Evolutionary conservation across 306 rosid genomes (phyloP), one percentile per base, ranked within the genome.

Genomic region (Ammopiptanthus mongolicus): DNA sequence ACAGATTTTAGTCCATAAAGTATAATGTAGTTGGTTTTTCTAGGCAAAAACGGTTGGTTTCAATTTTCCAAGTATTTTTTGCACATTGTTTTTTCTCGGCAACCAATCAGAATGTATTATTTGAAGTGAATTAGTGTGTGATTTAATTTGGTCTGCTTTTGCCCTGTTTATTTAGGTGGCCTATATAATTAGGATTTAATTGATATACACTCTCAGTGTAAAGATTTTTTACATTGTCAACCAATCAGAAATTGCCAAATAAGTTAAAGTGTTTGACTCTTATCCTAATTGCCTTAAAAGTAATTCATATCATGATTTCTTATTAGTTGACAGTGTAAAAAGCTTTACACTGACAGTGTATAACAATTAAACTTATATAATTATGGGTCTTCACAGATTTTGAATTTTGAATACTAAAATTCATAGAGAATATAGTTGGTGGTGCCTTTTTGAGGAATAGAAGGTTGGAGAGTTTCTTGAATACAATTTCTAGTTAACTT

Each of bases 401-500:
- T n/a, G n/a, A n/a, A 37, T 21, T 78, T 72, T 64, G 64, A 48
- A 21, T 15, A 34, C 34, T 46, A 5, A 50, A 7, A 28, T 2
- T 4, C 14, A 81, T 81, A 80, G 73, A 69, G 53, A 76, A 70
- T 63, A 51, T 57, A 44, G 89, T 83, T 55, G 81, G 82, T 50
- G 52, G 77, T 78, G 82, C 82, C 21, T 65, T 82, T 73, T 37
- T 79, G 65, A 85, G 91, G 84, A 76, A 55, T 47, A 76, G 85
- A 66, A 85, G 91, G 69, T 81, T 86, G 34, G 86, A 81, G 74
- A 89, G 88, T 73, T 81, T 56, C 71, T 53, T 85, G 69, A 55
- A 74, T 75, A 64, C 74, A 57, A 76, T n/a, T n/a, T n/a, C n/a
- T n/a, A n/a, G n/a, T n/a, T n/a, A n/a, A n/a, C n/a, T n/a, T n/a